These are phyloP conservation scores for Elongisporangium prolatum DNA, from an alignment of 352 stramenopile species.

Conservation along the genomic window DNA sequence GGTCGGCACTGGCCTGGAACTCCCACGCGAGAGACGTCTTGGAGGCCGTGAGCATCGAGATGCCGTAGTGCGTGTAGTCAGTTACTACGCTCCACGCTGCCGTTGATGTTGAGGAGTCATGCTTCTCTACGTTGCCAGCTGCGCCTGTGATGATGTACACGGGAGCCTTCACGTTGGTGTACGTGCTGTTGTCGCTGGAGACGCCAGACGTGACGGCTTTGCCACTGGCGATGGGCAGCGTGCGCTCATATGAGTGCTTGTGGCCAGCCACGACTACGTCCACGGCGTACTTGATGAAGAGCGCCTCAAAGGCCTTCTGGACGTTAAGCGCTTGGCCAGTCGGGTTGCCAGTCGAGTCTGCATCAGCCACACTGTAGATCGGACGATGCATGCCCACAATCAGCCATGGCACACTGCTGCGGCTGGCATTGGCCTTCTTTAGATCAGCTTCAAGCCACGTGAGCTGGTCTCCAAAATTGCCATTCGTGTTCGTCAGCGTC, in stretches of 20 bases:
- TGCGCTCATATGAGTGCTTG: slow-evolving; percentile 82
- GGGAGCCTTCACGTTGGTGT: slow-evolving; percentile 49
- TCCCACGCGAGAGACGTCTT: slow-evolving; percentile 24
- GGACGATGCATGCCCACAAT: slow-evolving; percentile 72
- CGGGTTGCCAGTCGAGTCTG: slow-evolving; percentile 9
- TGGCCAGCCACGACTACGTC: slow-evolving; percentile 84
- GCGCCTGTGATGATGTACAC: slow-evolving; percentile 66
- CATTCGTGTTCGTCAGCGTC: slow-evolving; percentile 26
- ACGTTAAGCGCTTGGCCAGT: slow-evolving; percentile 20
- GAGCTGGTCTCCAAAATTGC: slow-evolving; percentile 45
- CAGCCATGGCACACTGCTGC: slow-evolving; percentile 56
- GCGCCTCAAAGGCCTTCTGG: slow-evolving; percentile 68
- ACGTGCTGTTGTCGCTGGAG: slow-evolving; percentile 42
- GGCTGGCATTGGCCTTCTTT: slow-evolving; percentile 40
- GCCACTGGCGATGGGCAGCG: slow-evolving; percentile 47
- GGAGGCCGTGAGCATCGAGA: slow-evolving; percentile 33
- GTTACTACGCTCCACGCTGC: slow-evolving; percentile 36
- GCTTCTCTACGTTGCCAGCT: slow-evolving; percentile 54
- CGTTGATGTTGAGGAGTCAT: slow-evolving; percentile 7
- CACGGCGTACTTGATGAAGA: slow-evolving; percentile 85
- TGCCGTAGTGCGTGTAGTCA: slow-evolving; percentile 43
- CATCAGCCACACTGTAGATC: slow-evolving; percentile 42
- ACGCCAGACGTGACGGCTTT: slow-evolving; percentile 39
- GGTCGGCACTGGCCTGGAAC: slow-evolving; percentile 22
- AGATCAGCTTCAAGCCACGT: slow-evolving; percentile 53